phyloP scores from a whole-genome alignment of 139 green algal species.

The Coelastrella sp. region DNA sequence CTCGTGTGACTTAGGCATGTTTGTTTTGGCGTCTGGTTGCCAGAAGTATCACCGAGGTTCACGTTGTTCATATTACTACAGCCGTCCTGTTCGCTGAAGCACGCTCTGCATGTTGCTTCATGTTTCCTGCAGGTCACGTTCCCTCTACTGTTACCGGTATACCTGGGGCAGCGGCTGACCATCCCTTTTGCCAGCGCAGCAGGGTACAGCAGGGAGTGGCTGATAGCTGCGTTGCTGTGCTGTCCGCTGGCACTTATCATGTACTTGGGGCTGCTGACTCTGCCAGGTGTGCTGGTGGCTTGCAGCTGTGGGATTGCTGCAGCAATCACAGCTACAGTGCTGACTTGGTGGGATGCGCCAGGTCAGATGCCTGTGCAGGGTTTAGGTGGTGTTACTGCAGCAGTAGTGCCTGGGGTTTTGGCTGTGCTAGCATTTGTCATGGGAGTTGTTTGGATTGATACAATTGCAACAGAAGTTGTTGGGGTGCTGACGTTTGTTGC shows the following conservation, averaged over 20 bases:
- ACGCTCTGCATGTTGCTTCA: not conserved
- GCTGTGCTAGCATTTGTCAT: conserved; percentile 75
- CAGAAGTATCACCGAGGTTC: too few relatives aligned
- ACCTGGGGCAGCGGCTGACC: conserved; percentile 61
- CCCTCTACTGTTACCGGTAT: conserved; percentile 60
- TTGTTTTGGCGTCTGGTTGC: not conserved
- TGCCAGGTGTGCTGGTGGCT: conserved; percentile 21
- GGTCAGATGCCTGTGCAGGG: conserved; percentile 43
- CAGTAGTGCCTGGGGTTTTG: conserved; percentile 43
- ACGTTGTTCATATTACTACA: too few relatives aligned
- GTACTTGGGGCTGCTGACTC: conserved; percentile 51
- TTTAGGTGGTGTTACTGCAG: conserved; percentile 27
- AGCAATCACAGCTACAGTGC: conserved; percentile 2
- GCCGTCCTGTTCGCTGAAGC: too few relatives aligned
- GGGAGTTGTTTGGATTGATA: conserved; percentile 89
- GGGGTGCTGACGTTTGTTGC: conserved; percentile 78
- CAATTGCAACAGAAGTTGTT: conserved; percentile 76
- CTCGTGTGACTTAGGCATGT: too few relatives aligned
- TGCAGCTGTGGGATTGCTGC: conserved; percentile 27
- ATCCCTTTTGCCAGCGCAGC: conserved; percentile 64
- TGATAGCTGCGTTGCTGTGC: conserved; percentile 62
- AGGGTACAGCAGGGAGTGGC: conserved; percentile 75
- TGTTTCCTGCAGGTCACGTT: conserved; percentile 46
- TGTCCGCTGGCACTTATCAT: conserved; percentile 60
- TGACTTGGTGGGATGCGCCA: conserved; percentile 14